Evolutionary conservation across 1,284 basidiomycete genomes (phyloP).

Genomic region (Pterula multifida): DNA sequence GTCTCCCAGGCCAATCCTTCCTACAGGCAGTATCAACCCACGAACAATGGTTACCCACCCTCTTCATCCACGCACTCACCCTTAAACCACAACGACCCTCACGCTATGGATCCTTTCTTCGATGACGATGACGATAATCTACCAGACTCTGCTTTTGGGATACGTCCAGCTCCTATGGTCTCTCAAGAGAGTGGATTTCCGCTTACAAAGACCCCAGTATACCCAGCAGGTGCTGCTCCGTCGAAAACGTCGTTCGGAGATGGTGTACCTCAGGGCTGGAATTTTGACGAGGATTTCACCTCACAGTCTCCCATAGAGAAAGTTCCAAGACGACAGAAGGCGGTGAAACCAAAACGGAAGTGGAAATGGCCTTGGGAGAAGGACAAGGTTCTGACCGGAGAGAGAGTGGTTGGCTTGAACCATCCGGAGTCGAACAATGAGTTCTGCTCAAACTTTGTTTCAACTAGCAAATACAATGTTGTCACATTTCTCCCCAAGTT

Average conservation of each 20-base stretch:
- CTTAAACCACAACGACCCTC: constrained; percentile 24
- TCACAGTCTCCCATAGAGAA: constrained; percentile 12
- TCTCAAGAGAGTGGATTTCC: constrained; percentile 62
- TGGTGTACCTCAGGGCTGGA: constrained; percentile 54
- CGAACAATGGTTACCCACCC: constrained; percentile 47
- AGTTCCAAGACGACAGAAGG: constrained; percentile 14
- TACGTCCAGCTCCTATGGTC: constrained; percentile 39
- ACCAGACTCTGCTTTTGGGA: constrained; percentile 54
- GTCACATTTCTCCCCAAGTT: constrained; percentile 91
- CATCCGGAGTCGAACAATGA: constrained; percentile 59
- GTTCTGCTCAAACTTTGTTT: constrained; percentile 78
- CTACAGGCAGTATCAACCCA: constrained; percentile 40
- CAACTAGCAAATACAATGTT: constrained; percentile 92
- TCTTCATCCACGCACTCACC: constrained; percentile 25
- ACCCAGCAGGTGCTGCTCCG: constrained; percentile 42
- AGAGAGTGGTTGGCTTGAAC: constrained; percentile 70
- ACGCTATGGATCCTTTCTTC: constrained; percentile 63
- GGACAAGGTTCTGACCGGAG: constrained; percentile 44
- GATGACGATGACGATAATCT: constrained; percentile 64
- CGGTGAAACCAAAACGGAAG: constrained; percentile 22
- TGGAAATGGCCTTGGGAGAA: constrained; percentile 77
- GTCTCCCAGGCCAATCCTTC: constrained; percentile 67
- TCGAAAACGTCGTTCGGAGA: constrained; percentile 32
- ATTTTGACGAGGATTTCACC: constrained; percentile 52
- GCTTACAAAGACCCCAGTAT: constrained; percentile 41